Conservation (phyloP, 768 basidiomycete species). For the Panaeolus cyanescens region DNA sequence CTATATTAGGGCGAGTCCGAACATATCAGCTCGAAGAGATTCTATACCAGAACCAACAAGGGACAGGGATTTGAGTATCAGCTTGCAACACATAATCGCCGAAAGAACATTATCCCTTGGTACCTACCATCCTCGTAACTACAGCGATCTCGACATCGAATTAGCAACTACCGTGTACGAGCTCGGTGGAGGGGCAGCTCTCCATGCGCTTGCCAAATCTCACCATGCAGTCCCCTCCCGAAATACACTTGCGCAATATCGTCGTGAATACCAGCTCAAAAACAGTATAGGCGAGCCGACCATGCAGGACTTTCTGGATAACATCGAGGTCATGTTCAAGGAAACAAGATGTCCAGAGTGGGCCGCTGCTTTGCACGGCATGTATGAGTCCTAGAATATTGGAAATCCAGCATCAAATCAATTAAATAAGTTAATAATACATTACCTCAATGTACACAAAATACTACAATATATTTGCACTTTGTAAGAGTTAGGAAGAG, state of each 20-base stretch:
- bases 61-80: no score
- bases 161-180: constrained; percentile 24
- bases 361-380: no score
- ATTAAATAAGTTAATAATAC: constrained; percentile 15
- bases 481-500: no score
- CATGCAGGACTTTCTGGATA: constrained; percentile 21
- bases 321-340: constrained; percentile 24
- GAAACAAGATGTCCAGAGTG: no score
- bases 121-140: constrained; percentile 20
- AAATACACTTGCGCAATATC: constrained; percentile 15
- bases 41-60: no score
- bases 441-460: constrained; percentile 4
- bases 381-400: constrained; percentile 16
- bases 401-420: constrained; percentile 19
- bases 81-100: no score
- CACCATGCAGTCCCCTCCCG: constrained; percentile 20
- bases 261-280: constrained; percentile 12
- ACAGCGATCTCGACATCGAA: constrained; percentile 20
- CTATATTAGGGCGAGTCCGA: no score
- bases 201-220: constrained; percentile 28
- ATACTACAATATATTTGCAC: no score
- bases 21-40: no score
- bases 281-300: constrained; percentile 12
- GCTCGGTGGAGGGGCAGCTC: constrained; percentile 28
- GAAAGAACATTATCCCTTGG: no score